Base-by-base conservation (phyloP, 768 basidiomycete species). In the Cyathus striatus region DNA sequence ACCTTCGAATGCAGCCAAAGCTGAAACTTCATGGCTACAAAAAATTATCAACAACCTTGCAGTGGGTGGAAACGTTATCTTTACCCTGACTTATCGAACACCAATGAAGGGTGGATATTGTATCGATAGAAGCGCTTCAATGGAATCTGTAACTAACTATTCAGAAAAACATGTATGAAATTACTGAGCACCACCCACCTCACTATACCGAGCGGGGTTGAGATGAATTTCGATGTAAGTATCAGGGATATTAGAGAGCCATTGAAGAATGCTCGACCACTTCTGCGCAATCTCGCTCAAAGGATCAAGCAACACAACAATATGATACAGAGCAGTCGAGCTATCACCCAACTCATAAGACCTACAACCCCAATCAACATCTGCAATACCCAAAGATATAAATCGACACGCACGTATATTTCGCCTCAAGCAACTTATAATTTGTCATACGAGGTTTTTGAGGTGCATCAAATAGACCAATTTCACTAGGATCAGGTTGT, bases 71-170 rank as follows among this genome's bases (percentile, higher is more conserved):
- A 20, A 14, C 23, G 38, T 63, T 6, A 9, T 12, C 7, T 80
- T 35, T 57, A 92, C 90, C 90, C 88, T 27, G 76, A 60, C 14
- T 75, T 65, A 47, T 90, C 79, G 56, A 91, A 97, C 0, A 59
- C 44, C 12, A 86, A 64, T 3, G 63, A 58, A 2, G 81, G 71
- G 2, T 67, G 56, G 4, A 92, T 63, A 41, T 80, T 83, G 56
- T 84, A 90, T 5, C 88, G 84, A 59, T 96, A 98, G 69, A 97
- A 98, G 14, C 85, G 78, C 60, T 96, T 97, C 33, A 98, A 65
- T 0, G 93, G 92, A 21, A 96, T 68, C 88, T 96, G 48, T 2
- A 21, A 34, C 10, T n/a, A n/a, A 30, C n/a, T 10, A 37, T 44
- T 40, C 43, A 35, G 18, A 22, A n/a, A 23, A 37, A 33, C 23